Percentiles rank a stretch among this genome's conserved stretches.
Conservation (phyloP, 108 stramenopile species). For the Nitzschia inconspicua region DNA sequence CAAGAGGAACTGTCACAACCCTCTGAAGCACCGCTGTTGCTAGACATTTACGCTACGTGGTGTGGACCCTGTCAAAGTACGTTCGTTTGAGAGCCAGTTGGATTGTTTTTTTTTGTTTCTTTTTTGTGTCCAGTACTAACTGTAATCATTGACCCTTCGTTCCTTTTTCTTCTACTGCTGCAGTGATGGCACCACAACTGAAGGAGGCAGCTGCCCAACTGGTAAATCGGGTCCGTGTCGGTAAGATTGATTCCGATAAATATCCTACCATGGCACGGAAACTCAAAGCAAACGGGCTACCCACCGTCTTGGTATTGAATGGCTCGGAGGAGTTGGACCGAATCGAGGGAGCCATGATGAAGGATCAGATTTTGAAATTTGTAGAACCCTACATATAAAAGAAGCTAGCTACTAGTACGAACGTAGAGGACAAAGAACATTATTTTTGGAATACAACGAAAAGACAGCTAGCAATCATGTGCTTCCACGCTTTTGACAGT, state of each 20-base stretch:
- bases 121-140: too few relatives aligned
- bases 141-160: too few relatives aligned
- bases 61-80: constrained; percentile 73
- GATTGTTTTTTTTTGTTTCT: too few relatives aligned
- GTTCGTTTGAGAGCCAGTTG: too few relatives aligned
- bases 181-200: constrained; percentile 69
- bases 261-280: constrained; percentile 45
- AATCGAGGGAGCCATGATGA: constrained; percentile 75
- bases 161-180: too few relatives aligned
- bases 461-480: too few relatives aligned
- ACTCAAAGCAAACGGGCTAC: constrained; percentile 47
- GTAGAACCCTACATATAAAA: too few relatives aligned
- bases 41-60: constrained; percentile 87
- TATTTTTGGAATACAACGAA: too few relatives aligned
- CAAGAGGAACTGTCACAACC: constrained; percentile 36
- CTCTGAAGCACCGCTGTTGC: constrained; percentile 41
- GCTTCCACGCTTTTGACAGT: too few relatives aligned
- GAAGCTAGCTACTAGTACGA: too few relatives aligned
- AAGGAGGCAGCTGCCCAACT: constrained; percentile 55
- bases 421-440: too few relatives aligned
- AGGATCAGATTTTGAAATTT: constrained; percentile 57
- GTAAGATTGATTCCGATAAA: constrained; percentile 77
- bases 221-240: constrained; percentile 46
- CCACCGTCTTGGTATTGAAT: constrained; percentile 51
- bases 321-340: constrained; percentile 56